These are phyloP conservation scores for Phytopythium helicoides DNA, from an alignment of 352 stramenopile species.

Conservation along the genomic window DNA sequence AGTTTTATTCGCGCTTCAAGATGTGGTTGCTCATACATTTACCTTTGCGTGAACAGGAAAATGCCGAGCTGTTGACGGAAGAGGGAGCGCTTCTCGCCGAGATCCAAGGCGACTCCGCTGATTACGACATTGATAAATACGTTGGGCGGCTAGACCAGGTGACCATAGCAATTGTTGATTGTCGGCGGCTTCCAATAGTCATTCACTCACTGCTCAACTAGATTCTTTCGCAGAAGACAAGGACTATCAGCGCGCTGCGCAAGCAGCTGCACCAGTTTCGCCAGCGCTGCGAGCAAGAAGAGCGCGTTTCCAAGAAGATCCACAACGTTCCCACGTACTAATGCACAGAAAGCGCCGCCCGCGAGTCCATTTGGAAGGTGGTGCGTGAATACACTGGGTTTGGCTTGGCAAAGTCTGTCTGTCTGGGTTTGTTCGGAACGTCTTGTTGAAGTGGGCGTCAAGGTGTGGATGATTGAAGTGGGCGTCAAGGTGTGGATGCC, in stretches of 20 bases:
- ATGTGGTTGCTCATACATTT: too few relatives aligned
- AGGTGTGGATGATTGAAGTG: too few relatives aligned
- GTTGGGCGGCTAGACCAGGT: constrained; percentile 88
- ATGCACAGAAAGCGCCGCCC: not conserved
- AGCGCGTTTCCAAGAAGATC: constrained; percentile 60
- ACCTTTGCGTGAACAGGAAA: too few relatives aligned
- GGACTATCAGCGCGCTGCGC: constrained; percentile 83
- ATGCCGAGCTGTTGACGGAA: constrained; percentile 95
- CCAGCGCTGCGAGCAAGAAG: constrained; percentile 78
- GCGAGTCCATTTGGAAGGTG: too few relatives aligned
- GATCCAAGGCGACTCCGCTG: constrained; percentile 86
- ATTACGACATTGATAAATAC: constrained; percentile 96
- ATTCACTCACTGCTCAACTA: constrained; percentile 11
- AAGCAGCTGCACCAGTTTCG: constrained; percentile 84
- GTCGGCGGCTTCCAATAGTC: not conserved
- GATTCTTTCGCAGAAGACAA: constrained; percentile 93
- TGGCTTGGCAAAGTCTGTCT: not conserved
- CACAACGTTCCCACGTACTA: constrained; percentile 15
- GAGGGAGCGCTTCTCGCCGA: constrained; percentile 89
- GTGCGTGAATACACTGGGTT: too few relatives aligned
- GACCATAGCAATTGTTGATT: not conserved
- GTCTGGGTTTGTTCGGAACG: too few relatives aligned
- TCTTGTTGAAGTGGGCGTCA: too few relatives aligned
- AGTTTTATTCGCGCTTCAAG: too few relatives aligned
- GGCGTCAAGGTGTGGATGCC: too few relatives aligned